Base-by-base conservation (phyloP, 345 rosid species). In the Hypericum androsaemum region DNA sequence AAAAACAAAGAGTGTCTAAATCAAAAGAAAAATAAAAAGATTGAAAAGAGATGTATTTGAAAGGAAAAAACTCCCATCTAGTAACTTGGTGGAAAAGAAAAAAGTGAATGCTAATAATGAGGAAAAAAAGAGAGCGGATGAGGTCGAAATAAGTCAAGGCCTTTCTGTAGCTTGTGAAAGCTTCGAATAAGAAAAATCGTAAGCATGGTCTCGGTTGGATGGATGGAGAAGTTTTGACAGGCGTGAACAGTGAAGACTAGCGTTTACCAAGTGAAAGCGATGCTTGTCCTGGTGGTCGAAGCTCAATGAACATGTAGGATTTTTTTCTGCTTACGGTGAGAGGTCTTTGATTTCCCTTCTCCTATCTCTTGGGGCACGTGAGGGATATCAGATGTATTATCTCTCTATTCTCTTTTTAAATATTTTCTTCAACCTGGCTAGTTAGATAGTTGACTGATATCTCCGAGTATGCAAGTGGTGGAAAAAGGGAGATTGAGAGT, bases 251-350 rank as follows among this genome's bases (percentile, higher is more conserved):
- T 51, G 58, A 59, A 56, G 61, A 55, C 59, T 60, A 53, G 59
- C 63, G 8, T 41, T 56, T 52, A 59, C 62, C 66, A 60, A 51
- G 39, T 36, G 59, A 56, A 61, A 60, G 49, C 44, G 51, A 56
- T 60, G 69, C 59, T 56, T 64, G 50, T 59, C 56, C 60, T 60
- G 74, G 62, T 52, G 74, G 60, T 64, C 54, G 54, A 57, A 48
- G 61, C 64, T 63, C 39, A 17, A 53, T 45, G 63, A 57, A 53
- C 57, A 39, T 51, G 46, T 57, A 62, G 71, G 59, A 22, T 53
- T 16, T 57, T 54, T 61, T 63, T 47, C 59, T 60, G 51, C 69
- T 56, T 56, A 56, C 64, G 74, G 74, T 64, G 69, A 69, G 69
- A 67, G 56, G 66, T 64, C 63, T 56, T 46, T 64, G 67, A 61